A percentile compares a stretch with the other conserved stretches of the same genome.
Evolutionary conservation across 306 rosid genomes (phyloP).

Genomic region (Vigna trinervia): DNA sequence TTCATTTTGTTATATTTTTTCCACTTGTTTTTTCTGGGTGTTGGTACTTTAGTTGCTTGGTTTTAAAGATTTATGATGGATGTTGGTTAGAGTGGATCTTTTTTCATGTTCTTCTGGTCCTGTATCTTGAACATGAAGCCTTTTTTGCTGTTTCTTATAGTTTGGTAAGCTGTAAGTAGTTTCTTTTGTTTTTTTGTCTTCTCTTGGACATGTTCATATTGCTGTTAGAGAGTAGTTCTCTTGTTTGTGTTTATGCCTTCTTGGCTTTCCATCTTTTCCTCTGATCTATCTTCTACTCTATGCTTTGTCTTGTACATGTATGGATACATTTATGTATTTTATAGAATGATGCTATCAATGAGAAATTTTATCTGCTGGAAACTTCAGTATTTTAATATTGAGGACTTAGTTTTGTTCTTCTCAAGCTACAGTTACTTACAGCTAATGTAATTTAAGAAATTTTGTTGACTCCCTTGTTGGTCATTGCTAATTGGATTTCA

Average conservation of each 20-base stretch:
- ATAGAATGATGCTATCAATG: constrained; percentile 25
- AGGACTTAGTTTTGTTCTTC: constrained; percentile 33
- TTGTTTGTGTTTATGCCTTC: constrained; percentile 43
- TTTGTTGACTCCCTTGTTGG: constrained; percentile 34
- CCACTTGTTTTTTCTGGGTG: constrained; percentile 28
- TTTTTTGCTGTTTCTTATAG: constrained; percentile 53
- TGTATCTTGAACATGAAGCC: constrained; percentile 61
- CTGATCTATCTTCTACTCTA: constrained; percentile 40
- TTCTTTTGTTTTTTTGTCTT: constrained; percentile 48
- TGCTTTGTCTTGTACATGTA: constrained; percentile 25
- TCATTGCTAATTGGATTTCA: constrained; percentile 38
- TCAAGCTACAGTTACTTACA: constrained; percentile 25
- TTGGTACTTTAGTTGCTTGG: constrained; percentile 58
- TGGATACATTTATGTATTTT: constrained; percentile 31
- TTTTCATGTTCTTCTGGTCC: constrained; percentile 57
- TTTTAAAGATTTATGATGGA: constrained; percentile 69
- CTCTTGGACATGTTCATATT: constrained; percentile 36
- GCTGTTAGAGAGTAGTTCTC: constrained; percentile 49
- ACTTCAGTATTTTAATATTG: constrained; percentile 28
- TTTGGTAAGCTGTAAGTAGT: constrained; percentile 70
- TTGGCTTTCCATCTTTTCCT: constrained; percentile 44
- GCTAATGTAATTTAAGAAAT: constrained; percentile 10
- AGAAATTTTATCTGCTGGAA: constrained; percentile 37
- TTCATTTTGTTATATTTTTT: not conserved
- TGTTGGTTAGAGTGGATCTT: constrained; percentile 72